phyloP scores from a whole-genome alignment of 2,329 filamentous ascomycete species.

The Penicillium sp. region DNA sequence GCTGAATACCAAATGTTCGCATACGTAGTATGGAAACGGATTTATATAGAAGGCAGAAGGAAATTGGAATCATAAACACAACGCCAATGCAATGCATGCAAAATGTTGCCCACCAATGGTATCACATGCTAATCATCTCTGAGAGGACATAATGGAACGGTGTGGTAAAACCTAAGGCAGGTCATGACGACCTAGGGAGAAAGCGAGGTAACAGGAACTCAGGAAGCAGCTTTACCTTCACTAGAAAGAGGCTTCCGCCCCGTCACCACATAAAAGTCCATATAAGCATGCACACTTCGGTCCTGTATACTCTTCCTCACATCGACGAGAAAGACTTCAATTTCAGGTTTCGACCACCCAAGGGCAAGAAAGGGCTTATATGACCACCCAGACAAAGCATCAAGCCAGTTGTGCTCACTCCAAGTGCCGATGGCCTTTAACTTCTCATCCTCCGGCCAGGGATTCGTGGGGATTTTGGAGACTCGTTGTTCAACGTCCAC shows the following conservation, averaged over 20 bases:
- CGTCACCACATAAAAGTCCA: slow-evolving; percentile 39
- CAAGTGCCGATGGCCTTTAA: slow-evolving; percentile 50
- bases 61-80: slow-evolving; percentile 5
- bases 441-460: slow-evolving; percentile 50
- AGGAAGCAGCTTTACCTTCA: slow-evolving; percentile 14
- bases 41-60: neutral
- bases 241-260: slow-evolving; percentile 33
- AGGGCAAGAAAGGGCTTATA: slow-evolving; percentile 44
- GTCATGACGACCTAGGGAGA: slow-evolving; percentile 2
- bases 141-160: slow-evolving; percentile 14
- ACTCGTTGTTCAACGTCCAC: slow-evolving; percentile 54
- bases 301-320: slow-evolving; percentile 43
- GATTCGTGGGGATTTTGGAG: slow-evolving; percentile 53
- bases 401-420: slow-evolving; percentile 47
- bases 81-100: slow-evolving; percentile 27
- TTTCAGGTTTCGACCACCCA: slow-evolving; percentile 45
- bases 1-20: neutral
- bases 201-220: slow-evolving; percentile 4
- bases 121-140: slow-evolving; percentile 29
- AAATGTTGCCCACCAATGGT: slow-evolving; percentile 21
- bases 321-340: slow-evolving; percentile 47
- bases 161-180: slow-evolving; percentile 8
- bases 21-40: neutral
- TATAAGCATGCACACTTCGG: slow-evolving; percentile 42
- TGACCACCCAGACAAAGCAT: slow-evolving; percentile 43